Evolutionary conservation across 2,329 filamentous ascomycete species (phyloP), one percentile per base, ranked within the genome.

Genomic region (Coniochaeta sp.): DNA sequence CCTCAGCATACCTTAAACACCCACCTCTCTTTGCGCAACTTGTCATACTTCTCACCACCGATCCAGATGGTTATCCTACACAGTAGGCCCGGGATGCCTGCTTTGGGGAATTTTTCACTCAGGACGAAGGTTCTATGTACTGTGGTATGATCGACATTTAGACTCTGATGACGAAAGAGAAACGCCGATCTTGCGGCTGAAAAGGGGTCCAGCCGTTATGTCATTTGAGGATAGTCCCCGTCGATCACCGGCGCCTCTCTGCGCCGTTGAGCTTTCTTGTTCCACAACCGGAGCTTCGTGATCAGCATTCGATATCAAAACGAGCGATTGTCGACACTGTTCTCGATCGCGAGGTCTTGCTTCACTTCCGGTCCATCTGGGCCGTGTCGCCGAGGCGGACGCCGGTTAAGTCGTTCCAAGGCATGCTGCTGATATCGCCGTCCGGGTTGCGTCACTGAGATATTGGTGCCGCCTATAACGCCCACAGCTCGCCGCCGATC

Each of bases 181-280:
- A 5, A 14, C 38, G 38, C 26, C 38, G 38, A 42, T 42, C 38
- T n/a, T n/a, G 45, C 24, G 45, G 45, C 45, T 48, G 45, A 48
- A 20, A 48, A 24, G n/a, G n/a, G n/a, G n/a, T 22, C 12, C 4
- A 48, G 42, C 26, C 27, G 26, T 31, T 48, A 48, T 48, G 45
- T 48, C 45, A 48, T 48, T 48, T 48, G 45, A 28, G n/a, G 7
- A 48, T 31, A 48, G 45, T 31, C 28, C 14, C 45, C 26, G 28
- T 48, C 20, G 26, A 48, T 48, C 26, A 20, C 14, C 33, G 7
- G 14, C 6, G 13, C n/a, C n/a, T n/a, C n/a, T n/a, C 33, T 13
- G 13, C 28, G n/a, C n/a, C 24, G 45, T 30, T 20, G 45, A 28
- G 26, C 38, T 42, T 13, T 22, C 38, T 26, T 26, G 38, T 42